These are phyloP conservation scores for Tardiomyces depauwii DNA, from an alignment of 1,139 yeast genomes.

Conservation along the genomic window DNA sequence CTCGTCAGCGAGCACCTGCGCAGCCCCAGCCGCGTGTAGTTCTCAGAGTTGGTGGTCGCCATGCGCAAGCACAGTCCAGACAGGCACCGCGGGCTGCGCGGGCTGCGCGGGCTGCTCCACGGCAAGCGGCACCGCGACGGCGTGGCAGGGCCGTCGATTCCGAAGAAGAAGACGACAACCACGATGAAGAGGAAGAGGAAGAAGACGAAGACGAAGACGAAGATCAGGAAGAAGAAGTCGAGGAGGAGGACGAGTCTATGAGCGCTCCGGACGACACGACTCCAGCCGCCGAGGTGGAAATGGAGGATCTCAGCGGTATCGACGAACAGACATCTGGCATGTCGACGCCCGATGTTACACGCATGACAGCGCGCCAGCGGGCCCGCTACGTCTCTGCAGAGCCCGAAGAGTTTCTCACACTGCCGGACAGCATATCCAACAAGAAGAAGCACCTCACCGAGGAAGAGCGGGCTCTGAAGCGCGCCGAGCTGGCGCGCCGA, in stretches of 20 bases:
- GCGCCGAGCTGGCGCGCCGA: conserved; percentile 83
- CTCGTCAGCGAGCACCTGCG: background rate
- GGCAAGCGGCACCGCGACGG: too few relatives aligned
- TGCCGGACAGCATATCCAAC: conserved; percentile 15
- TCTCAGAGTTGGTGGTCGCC: background rate
- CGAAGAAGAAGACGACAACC: conserved; percentile 4
- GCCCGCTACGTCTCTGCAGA: conserved; percentile 7
- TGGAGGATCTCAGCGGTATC: conserved; percentile 6
- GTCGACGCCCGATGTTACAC: conserved; percentile 23
- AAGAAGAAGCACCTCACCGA: conserved; percentile 51
- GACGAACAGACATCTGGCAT: conserved; percentile 21
- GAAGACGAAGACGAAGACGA: conserved; percentile 9
- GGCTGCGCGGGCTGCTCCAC: too few relatives aligned
- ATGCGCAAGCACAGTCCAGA: background rate
- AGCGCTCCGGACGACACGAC: conserved; percentile 11
- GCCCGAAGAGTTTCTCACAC: conserved; percentile 16
- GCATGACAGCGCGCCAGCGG: conserved; percentile 32
- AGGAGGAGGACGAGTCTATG: conserved; percentile 6
- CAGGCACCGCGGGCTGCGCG: too few relatives aligned
- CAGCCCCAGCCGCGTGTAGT: background rate
- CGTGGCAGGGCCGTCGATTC: too few relatives aligned
- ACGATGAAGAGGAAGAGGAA: conserved; percentile 7
- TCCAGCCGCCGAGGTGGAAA: conserved; percentile 10
- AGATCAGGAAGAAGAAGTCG: conserved; percentile 11
- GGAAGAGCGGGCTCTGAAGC: conserved; percentile 70